Evolutionary conservation across 306 rosid species (phyloP).

Genomic region (Inga laurina): DNA sequence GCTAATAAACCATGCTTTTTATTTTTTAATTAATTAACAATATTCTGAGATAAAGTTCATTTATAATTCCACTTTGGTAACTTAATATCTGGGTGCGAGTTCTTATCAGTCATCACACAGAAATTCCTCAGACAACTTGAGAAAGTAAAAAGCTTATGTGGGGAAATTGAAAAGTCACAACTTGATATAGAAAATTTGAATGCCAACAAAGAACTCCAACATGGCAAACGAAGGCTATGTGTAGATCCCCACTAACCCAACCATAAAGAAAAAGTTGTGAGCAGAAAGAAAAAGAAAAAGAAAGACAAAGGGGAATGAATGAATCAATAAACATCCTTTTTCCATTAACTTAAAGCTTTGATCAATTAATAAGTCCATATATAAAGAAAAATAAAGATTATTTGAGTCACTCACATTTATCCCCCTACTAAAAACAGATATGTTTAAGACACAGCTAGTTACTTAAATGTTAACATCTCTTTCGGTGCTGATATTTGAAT

Average conservation of each 20-base stretch:
- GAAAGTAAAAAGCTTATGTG: constrained; percentile 23
- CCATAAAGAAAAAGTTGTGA: constrained; percentile 24
- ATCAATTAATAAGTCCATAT: not conserved
- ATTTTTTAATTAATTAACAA: not conserved
- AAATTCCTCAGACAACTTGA: constrained; percentile 35
- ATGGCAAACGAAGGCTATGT: constrained; percentile 24
- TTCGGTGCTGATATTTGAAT: no score
- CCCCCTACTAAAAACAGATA: no score
- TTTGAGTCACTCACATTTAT: not conserved
- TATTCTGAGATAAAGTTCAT: constrained; percentile 21
- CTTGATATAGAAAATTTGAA: constrained; percentile 8
- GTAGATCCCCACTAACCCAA: constrained; percentile 55
- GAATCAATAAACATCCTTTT: not conserved
- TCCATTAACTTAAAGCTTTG: constrained; percentile 7
- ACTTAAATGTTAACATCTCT: no score
- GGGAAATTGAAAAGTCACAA: constrained; percentile 44
- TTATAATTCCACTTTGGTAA: constrained; percentile 45
- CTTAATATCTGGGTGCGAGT: constrained; percentile 14
- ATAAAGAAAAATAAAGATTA: constrained; percentile 1
- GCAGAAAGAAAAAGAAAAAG: not conserved
- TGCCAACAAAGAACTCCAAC: constrained; percentile 39
- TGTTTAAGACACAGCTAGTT: no score
- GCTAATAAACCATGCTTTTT: not conserved
- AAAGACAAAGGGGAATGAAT: not conserved
- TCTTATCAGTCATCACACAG: not conserved